phyloP scores from a whole-genome alignment of 768 basidiomycete genomes.

The Lentinula detonsa region DNA sequence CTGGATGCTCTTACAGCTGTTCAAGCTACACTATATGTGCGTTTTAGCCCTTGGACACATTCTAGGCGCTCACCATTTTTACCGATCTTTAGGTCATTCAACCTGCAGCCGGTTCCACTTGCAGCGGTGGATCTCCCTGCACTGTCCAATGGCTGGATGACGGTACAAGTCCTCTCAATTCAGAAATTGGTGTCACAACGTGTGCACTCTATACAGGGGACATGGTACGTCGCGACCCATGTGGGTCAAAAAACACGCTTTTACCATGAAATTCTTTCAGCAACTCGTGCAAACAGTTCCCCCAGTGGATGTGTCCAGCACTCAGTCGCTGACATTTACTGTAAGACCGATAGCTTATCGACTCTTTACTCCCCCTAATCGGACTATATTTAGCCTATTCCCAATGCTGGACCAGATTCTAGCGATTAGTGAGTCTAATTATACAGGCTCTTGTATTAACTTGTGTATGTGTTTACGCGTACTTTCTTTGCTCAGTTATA shows the following conservation, averaged over 20 bases:
- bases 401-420: constrained; percentile 52
- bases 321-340: constrained; percentile 47
- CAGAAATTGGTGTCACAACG: constrained; percentile 42
- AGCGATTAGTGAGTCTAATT: constrained; percentile 45
- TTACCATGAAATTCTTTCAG: constrained; percentile 23
- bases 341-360: constrained; percentile 26
- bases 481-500: constrained; percentile 38
- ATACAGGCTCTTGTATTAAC: background rate
- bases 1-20: background rate
- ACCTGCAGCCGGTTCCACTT: constrained; percentile 25
- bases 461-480: constrained; percentile 4
- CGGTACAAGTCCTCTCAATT: constrained; percentile 43
- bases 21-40: constrained; percentile 4
- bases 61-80: background rate
- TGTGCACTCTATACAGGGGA: constrained; percentile 57
- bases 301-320: constrained; percentile 46
- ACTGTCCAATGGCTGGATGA: constrained; percentile 60
- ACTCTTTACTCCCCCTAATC: background rate
- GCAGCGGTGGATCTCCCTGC: constrained; percentile 50
- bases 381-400: constrained; percentile 37
- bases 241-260: background rate
- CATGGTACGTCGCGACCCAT: constrained; percentile 27
- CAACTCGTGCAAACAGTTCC: constrained; percentile 50
- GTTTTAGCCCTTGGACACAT: background rate
- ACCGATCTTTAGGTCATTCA: background rate